Evolutionary conservation across 169 alveolate species (phyloP), one percentile per base, ranked within the genome.

Genomic region (Hammondia hammondi): DNA sequence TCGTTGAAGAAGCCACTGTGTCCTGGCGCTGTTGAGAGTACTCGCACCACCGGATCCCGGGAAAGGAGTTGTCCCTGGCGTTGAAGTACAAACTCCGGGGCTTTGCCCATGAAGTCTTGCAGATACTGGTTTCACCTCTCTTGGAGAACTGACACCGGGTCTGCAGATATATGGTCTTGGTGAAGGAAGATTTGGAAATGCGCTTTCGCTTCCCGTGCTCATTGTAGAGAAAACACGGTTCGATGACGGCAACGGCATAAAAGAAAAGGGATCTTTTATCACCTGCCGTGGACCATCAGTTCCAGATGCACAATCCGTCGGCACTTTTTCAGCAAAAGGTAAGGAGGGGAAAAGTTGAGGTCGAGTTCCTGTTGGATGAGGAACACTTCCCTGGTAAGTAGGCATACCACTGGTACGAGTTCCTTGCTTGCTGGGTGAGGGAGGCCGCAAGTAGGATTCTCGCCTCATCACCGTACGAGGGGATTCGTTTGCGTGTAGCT

Each of bases 1-100:
- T 19, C 92, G 73, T 43, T 87, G 73, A 2, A 87, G 81, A 32
- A 87, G 92, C 92, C 92, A 87, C 92, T 88, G 93, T n/a, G 82
- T 56, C 70, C 93, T 57, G 45, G 67, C 82, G 57, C 90, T 82
- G 90, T 82, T 82, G 14, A 45, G 90, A 17, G 52, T 35, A 43
- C 90, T 82, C 37, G 87, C 6, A 5, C 87, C 87, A 32, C 87
- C 87, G 45, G 87, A 77, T 5, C 87, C 87, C 6, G 87, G 87
- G 87, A 77, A 77, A 24, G 87, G 12, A 32, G 48, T 6, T 32
- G 48, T 19, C 2, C 87, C 87, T 39, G 87, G 32, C 27, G 46
- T 6, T 24, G 87, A 29, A 5, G 87, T 4, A 77, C 48, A 37
- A 32, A 19, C 87, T 77, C 56, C 43, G 32, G 87, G 87, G 32